These are phyloP conservation scores for Russula earlei DNA, from an alignment of 768 basidiomycete genomes.

Conservation along the genomic window DNA sequence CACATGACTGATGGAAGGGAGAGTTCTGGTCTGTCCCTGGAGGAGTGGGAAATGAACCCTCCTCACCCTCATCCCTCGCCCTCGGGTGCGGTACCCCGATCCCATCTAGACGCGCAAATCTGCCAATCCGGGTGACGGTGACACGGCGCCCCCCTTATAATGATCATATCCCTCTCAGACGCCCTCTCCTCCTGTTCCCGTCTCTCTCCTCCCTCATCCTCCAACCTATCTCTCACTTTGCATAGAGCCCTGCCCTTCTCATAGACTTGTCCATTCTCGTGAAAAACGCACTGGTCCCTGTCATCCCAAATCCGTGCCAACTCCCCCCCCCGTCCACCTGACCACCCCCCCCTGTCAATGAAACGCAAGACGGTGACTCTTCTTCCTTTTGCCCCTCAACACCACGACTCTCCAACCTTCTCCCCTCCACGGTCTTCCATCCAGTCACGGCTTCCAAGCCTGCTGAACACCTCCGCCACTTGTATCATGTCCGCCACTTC, in stretches of 20 bases:
- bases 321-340: neutral
- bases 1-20: neutral
- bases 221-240: neutral
- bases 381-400: constrained; percentile 14
- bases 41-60: neutral
- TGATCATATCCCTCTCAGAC: neutral
- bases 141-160: neutral
- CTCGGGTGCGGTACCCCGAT: too few species aligned
- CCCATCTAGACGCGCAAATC: neutral
- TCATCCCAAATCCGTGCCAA: neutral
- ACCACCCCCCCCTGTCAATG: neutral
- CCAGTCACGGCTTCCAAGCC: constrained; percentile 2
- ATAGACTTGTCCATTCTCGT: neutral
- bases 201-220: neutral
- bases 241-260: neutral
- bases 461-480: neutral
- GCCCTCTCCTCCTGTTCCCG: neutral
- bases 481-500: neutral
- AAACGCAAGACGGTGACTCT: constrained; percentile 9
- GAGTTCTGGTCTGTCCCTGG: constrained; percentile 3
- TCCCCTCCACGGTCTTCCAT: neutral
- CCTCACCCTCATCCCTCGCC: too few species aligned
- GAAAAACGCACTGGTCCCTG: neutral
- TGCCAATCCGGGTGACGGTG: too few species aligned
- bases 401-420: neutral